Percentiles rank a stretch among this genome's conserved stretches.
phyloP scores from a whole-genome alignment of 148 eudicot genomes.

The Chenopodium suecicum region DNA sequence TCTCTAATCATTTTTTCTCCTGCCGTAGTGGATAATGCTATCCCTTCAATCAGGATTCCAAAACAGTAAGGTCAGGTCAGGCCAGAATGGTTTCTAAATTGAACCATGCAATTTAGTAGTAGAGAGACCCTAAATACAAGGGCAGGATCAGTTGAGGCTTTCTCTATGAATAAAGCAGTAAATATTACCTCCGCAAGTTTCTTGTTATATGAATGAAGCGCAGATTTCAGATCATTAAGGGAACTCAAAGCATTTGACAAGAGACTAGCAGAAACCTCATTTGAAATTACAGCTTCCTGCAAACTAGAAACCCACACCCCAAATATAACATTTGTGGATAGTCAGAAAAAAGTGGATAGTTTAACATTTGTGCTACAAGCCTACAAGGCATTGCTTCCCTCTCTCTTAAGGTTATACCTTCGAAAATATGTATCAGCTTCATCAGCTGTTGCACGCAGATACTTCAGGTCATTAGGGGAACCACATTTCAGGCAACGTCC shows the following conservation, averaged over 20 bases:
- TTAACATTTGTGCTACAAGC: neutral
- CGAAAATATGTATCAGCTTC: conserved; percentile 41
- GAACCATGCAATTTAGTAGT: neutral
- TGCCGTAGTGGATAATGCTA: neutral
- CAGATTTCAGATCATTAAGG: conserved; percentile 46
- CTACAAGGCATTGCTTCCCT: neutral
- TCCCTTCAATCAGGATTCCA: neutral
- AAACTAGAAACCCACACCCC: conserved; percentile 42
- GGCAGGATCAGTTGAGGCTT: neutral
- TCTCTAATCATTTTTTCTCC: neutral
- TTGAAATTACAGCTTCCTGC: conserved; percentile 45
- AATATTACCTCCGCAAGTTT: conserved; percentile 72
- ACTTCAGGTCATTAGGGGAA: conserved; percentile 46
- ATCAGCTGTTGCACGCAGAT: conserved; percentile 33
- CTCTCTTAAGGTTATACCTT: conserved; percentile 41
- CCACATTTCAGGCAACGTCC: conserved; percentile 77
- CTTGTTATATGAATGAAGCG: conserved; percentile 75
- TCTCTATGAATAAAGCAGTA: neutral
- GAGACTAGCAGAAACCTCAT: conserved; percentile 30
- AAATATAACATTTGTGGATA: neutral
- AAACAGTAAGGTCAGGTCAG: neutral
- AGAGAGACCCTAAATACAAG: neutral
- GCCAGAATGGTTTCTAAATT: neutral
- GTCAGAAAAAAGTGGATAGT: conserved; percentile 13
- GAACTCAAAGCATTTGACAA: conserved; percentile 51